phyloP scores from a whole-genome alignment of 2,329 filamentous ascomycete species.

The Talaromyces funiculosus region DNA sequence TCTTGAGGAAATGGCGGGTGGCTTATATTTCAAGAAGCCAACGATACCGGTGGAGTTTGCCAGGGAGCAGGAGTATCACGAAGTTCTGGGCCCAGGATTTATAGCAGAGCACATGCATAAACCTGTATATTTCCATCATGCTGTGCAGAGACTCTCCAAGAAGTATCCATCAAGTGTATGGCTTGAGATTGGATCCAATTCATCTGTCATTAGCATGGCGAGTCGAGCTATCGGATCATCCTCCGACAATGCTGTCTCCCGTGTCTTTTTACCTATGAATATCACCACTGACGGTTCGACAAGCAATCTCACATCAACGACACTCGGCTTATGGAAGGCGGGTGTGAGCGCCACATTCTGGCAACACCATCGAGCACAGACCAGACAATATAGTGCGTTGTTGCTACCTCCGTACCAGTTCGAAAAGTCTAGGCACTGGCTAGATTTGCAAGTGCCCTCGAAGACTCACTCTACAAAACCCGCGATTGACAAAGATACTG shows the following conservation, averaged over 20 bases:
- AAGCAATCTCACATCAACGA: conserved; percentile 7
- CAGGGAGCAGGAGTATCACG: conserved; percentile 9
- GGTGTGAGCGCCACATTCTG: conserved; percentile 25
- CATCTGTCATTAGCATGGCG: conserved; percentile 30
- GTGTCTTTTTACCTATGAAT: conserved; percentile 15
- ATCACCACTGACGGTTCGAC: conserved; percentile 11
- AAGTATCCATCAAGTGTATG: too few species aligned
- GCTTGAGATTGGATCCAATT: conserved; percentile 43
- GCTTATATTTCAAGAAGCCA: conserved; percentile 28
- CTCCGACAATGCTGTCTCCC: too few species aligned
- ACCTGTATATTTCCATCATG: conserved; percentile 45
- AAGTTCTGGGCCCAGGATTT: conserved; percentile 4
- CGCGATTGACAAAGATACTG: too few species aligned
- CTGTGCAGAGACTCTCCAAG: conserved; percentile 34
- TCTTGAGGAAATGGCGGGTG: conserved; percentile 23
- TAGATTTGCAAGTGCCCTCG: too few species aligned
- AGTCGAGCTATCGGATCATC: conserved; percentile 21
- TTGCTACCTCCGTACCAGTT: conserved; percentile 35
- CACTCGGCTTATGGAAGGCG: conserved; percentile 26
- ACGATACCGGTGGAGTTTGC: conserved; percentile 36
- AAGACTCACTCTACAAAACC: too few species aligned
- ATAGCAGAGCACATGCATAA: conserved; percentile 37
- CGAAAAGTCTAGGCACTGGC: conserved; percentile 29
- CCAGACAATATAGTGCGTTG: conserved; percentile 16
- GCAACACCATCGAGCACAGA: conserved; percentile 23